Evolutionary conservation across 1,284 basidiomycete species (phyloP).

Genomic region (Cutaneotrichosporon cutaneum): DNA sequence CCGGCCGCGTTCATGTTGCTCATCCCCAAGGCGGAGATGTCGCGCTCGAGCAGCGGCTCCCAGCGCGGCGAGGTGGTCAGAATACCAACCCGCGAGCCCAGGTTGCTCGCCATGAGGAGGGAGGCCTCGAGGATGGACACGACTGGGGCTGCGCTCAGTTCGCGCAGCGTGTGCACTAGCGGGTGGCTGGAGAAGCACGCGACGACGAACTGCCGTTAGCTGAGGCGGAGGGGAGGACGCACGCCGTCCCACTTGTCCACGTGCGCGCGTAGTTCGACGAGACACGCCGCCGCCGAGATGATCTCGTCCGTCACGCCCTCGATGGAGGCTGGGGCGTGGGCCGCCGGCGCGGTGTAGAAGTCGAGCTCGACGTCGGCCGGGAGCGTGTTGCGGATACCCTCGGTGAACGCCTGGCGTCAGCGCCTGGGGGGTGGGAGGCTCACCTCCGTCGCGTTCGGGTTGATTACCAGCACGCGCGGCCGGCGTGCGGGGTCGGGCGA

Average conservation of each 20-base stretch:
- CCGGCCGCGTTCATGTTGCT: conserved; percentile 51
- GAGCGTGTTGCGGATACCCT: conserved; percentile 15
- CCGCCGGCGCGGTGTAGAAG: conserved; percentile 55
- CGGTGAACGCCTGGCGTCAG: conserved; percentile 23
- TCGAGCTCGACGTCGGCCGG: conserved; percentile 27
- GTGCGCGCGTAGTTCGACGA: conserved; percentile 28
- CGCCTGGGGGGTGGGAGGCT: neutral
- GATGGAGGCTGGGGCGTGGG: conserved; percentile 53
- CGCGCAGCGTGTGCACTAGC: conserved; percentile 54
- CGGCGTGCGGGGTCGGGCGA: conserved; percentile 11
- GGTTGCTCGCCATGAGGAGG: conserved; percentile 44
- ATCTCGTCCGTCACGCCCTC: conserved; percentile 53
- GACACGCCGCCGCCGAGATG: conserved; percentile 51
- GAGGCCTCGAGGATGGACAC: conserved; percentile 59
- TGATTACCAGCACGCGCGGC: conserved; percentile 55
- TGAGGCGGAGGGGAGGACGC: conserved; percentile 19
- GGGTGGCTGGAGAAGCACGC: conserved; percentile 60
- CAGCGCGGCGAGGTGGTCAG: conserved; percentile 58
- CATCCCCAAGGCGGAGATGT: conserved; percentile 44
- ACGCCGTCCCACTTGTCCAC: conserved; percentile 32
- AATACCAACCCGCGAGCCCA: conserved; percentile 55
- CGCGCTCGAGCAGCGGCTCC: conserved; percentile 54
- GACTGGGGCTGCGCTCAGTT: conserved; percentile 49
- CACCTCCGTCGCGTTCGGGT: conserved; percentile 57
- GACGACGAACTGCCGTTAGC: conserved; percentile 51